Conservation (phyloP, 2,329 filamentous ascomycete species). For the Penicillium sp. region DNA sequence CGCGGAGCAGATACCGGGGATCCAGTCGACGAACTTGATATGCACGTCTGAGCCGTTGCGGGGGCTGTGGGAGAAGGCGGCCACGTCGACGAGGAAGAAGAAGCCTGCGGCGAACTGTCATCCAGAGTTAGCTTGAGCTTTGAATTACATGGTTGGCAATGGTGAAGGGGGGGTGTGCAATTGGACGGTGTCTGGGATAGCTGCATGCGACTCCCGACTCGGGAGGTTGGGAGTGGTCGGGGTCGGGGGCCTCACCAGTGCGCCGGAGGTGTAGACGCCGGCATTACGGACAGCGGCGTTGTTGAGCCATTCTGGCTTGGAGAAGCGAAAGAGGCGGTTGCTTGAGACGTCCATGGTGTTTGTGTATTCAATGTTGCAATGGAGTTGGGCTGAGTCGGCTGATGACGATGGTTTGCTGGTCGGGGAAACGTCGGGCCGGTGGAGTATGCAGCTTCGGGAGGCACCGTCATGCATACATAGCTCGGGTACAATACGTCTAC, state of each 20-base stretch:
- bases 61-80: constrained; percentile 61
- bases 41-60: constrained; percentile 62
- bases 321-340: constrained; percentile 64
- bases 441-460: background rate
- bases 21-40: constrained; percentile 70
- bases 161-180: background rate
- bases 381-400: constrained; percentile 2
- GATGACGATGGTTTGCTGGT: constrained; percentile 17
- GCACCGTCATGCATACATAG: background rate
- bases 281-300: constrained; percentile 62
- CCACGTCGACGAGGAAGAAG: constrained; percentile 67
- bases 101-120: constrained; percentile 65
- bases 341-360: constrained; percentile 44
- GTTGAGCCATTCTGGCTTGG: constrained; percentile 66
- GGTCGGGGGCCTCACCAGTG: constrained; percentile 52
- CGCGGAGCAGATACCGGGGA: constrained; percentile 67
- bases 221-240: constrained; percentile 8
- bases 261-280: constrained; percentile 66
- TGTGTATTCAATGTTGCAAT: constrained; percentile 4
- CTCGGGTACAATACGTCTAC: background rate
- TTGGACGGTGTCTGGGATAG: background rate
- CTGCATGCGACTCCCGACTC: background rate
- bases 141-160: background rate
- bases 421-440: constrained; percentile 20
- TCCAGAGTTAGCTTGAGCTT: background rate